A percentile compares a stretch with the other conserved stretches of the same genome.
Evolutionary conservation across 805 yeast species (phyloP).

Genomic region (Pichia occidentalis): DNA sequence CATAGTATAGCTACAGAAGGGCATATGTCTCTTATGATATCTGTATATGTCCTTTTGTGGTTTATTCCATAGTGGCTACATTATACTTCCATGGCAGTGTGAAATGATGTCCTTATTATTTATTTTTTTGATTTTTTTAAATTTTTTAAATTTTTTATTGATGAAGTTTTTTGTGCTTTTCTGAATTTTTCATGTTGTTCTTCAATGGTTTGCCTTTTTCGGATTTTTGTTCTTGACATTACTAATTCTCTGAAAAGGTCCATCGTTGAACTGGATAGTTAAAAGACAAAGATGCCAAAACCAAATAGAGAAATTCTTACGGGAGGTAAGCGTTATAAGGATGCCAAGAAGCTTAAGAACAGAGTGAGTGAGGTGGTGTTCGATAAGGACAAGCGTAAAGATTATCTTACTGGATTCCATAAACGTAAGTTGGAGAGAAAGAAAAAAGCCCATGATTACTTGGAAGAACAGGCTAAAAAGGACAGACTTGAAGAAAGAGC

Average conservation of each 20-base stretch:
- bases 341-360: slow-evolving; percentile 56
- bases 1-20: not conserved
- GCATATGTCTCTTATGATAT: not conserved
- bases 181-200: not conserved
- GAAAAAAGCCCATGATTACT: slow-evolving; percentile 73
- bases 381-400: slow-evolving; percentile 70
- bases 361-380: slow-evolving; percentile 81
- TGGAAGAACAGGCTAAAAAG: slow-evolving; percentile 69
- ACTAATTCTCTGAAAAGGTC: too few species aligned
- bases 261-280: not conserved
- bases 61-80: too few species aligned
- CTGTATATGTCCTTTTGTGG: not conserved
- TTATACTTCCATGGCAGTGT: not conserved
- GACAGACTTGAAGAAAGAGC: slow-evolving; percentile 73
- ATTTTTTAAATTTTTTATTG: not conserved
- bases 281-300: slow-evolving; percentile 22
- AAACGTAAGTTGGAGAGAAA: slow-evolving; percentile 85
- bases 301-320: slow-evolving; percentile 81
- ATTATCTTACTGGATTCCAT: slow-evolving; percentile 91
- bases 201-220: too few species aligned
- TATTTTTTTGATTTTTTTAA: not conserved
- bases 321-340: slow-evolving; percentile 75
- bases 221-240: too few species aligned
- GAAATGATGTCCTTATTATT: not conserved
- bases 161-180: too few species aligned